Percentiles rank a stretch among this genome's conserved stretches.
Evolutionary conservation across 306 rosid genomes (phyloP).

Genomic region (Fragaria ananassa): DNA sequence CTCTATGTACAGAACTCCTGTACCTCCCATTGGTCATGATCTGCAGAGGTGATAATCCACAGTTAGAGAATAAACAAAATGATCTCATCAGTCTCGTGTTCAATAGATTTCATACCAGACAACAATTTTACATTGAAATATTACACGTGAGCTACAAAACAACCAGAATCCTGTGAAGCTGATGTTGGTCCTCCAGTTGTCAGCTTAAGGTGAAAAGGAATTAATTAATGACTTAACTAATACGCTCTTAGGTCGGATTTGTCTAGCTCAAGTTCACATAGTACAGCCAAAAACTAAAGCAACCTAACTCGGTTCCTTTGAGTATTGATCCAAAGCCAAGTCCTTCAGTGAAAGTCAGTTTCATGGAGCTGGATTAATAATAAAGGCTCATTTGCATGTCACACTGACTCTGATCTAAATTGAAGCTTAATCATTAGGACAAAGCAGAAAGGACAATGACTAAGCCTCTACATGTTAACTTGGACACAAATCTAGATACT

Average conservation of each 20-base stretch:
- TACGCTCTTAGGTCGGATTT: not conserved
- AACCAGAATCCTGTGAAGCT: not conserved
- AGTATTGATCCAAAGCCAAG: constrained; percentile 1
- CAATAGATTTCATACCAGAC: not conserved
- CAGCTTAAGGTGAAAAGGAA: not conserved
- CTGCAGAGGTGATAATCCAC: constrained; percentile 38
- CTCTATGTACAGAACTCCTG: constrained; percentile 72
- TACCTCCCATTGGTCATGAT: constrained; percentile 79
- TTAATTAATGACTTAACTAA: not conserved
- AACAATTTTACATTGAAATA: not conserved
- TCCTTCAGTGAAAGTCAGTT: constrained; percentile 1
- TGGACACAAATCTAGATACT: not conserved
- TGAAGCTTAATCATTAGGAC: constrained; percentile 5
- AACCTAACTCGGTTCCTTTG: not conserved
- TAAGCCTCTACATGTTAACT: not conserved
- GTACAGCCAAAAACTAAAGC: not conserved
- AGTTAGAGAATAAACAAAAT: constrained; percentile 8
- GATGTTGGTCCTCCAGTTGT: not conserved
- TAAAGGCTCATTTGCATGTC: not conserved
- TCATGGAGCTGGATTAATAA: not conserved
- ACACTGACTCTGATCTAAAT: not conserved
- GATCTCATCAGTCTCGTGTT: not conserved
- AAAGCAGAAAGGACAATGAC: constrained; percentile 12
- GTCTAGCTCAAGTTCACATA: not conserved
- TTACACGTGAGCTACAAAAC: not conserved